Conservation (phyloP, 1,139 yeast genomes). For the Sugiyamaella xylanicola region DNA sequence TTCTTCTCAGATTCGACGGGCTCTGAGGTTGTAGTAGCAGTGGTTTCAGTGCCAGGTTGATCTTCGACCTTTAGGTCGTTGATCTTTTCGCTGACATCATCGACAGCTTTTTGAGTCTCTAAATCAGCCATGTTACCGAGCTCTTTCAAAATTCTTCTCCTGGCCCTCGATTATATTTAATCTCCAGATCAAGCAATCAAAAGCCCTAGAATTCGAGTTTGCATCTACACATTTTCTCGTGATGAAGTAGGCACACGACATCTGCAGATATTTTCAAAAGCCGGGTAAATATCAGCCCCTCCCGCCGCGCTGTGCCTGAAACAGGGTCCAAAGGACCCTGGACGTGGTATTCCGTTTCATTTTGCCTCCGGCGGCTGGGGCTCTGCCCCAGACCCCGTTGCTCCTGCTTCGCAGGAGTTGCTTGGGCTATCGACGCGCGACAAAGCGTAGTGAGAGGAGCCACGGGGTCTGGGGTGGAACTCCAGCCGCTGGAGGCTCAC, state of each 20-base stretch:
- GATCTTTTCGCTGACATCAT: constrained; percentile 33
- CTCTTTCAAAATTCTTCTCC: background rate
- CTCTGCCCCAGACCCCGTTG: background rate
- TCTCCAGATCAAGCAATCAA: constrained; percentile 9
- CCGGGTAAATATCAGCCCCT: constrained; percentile 13
- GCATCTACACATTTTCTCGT: constrained; percentile 1
- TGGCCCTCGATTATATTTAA: background rate
- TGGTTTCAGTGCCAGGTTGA: constrained; percentile 2
- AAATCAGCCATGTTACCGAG: constrained; percentile 12
- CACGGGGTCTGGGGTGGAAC: background rate
- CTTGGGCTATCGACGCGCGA: background rate
- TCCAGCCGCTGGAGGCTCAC: background rate
- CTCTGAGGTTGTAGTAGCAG: constrained; percentile 14
- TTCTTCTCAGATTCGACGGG: constrained; percentile 33
- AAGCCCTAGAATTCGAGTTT: background rate
- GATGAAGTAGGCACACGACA: constrained; percentile 1
- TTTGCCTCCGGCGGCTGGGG: background rate
- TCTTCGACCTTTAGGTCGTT: constrained; percentile 30
- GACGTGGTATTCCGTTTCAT: too few species aligned
- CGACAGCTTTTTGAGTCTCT: constrained; percentile 16
- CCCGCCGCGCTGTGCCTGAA: constrained; percentile 1
- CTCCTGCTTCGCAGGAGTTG: background rate
- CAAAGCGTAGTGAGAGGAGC: too few species aligned
- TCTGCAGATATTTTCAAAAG: constrained; percentile 8
- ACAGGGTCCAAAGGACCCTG: background rate